Conservation (phyloP, 2,329 filamentous ascomycete species). For the Teratosphaeria epicoccoides region DNA sequence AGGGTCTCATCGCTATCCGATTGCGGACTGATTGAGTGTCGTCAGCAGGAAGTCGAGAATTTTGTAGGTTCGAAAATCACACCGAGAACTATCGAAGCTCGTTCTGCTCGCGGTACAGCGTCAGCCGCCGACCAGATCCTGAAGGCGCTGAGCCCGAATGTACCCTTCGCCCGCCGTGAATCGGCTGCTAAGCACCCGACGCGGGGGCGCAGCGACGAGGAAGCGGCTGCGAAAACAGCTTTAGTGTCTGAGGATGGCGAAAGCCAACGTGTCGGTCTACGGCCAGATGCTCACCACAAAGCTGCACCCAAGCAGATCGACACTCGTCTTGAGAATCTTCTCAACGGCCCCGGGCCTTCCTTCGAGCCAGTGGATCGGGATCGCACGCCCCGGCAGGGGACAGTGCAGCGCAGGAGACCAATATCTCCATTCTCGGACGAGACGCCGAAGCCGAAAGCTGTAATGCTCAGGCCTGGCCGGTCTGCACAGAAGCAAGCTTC, state of each 20-base stretch:
- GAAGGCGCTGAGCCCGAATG: slow-evolving; percentile 13
- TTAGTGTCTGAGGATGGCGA: slow-evolving; percentile 23
- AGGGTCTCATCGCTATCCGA: slow-evolving; percentile 18
- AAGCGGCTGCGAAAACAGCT: slow-evolving; percentile 10
- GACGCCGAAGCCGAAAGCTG: neutral
- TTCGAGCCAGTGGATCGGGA: neutral
- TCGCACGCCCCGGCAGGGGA: neutral
- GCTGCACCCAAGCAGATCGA: neutral
- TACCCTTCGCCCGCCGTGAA: slow-evolving; percentile 7
- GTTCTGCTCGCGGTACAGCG: neutral
- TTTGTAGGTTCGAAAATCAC: neutral
- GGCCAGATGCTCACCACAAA: neutral
- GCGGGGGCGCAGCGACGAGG: slow-evolving; percentile 7
- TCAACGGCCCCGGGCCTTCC: neutral
- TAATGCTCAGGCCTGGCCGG: neutral
- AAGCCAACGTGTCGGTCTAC: slow-evolving; percentile 3
- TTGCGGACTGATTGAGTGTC: slow-evolving; percentile 2
- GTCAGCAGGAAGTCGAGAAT: neutral
- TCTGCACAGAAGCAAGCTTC: neutral
- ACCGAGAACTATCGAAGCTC: neutral
- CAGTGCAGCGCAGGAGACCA: neutral
- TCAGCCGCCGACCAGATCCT: slow-evolving; percentile 3
- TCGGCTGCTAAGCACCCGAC: neutral
- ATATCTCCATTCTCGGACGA: neutral
- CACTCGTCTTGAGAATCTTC: neutral